Base-by-base conservation (phyloP, 805 yeast species). In the Saccharomycopsis fibuligera region DNA sequence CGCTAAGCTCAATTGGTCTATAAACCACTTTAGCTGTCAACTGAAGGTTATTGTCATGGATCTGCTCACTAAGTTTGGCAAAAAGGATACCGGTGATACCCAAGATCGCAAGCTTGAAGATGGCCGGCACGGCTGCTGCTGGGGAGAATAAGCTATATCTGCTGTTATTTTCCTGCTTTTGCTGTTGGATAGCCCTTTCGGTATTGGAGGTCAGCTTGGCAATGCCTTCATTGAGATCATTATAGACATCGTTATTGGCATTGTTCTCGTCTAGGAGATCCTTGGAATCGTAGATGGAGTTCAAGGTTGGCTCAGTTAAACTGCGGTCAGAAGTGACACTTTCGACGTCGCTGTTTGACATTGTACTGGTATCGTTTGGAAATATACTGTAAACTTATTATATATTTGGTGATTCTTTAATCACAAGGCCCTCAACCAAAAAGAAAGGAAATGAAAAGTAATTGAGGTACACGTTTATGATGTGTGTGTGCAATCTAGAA, bases 11-110 rank as follows among this genome's bases (percentile, higher is more conserved):
- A 36, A 49, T 42, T 9, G 55, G 55, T 21, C 46, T 41, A 30
- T 24, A 38, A 3, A 45, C 41, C 6, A 48, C 35, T n/a, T 48
- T 31, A 17, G 50, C 42, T 4, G 54, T 46, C 31, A 50, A 40
- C 8, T 33, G 37, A 2, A 37, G 14, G 33, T 42, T 30, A 27
- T 50, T 50, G 24, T 47, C 54, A 31, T 41, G 48, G 14, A 50
- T 44, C 23, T 51, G 44, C 16, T 45, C 44, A 22, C 48, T 29
- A n/a, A 48, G 30, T n/a, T 39, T 42, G 27, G 41, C 44, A 45
- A 51, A 48, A 21, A 45, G 17, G 4, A 51, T 37, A 6, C 55
- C 55, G 9, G 50, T 38, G 21, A 50, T 12, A n/a, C 51, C 51
- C 12, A 50, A 41, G 14, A 45, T 30, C 16, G 33, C 19, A n/a